Evolutionary conservation across 257 asterid species (phyloP).

Genomic region (Striga asiatica): DNA sequence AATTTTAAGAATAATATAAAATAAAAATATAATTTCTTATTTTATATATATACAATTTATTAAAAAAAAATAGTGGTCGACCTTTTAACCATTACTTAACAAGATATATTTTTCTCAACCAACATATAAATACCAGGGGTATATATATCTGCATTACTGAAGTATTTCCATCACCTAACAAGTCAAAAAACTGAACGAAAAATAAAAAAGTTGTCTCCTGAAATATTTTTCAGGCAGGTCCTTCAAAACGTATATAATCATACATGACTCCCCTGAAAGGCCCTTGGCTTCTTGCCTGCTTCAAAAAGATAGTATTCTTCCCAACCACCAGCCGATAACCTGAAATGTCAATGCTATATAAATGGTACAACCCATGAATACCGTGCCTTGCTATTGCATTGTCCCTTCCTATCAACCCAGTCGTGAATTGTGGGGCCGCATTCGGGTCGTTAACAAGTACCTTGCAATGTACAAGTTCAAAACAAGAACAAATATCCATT

Average conservation of each 20-base stretch:
- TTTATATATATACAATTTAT: no score
- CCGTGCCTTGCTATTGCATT: conserved; percentile 44
- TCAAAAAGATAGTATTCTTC: conserved; percentile 19
- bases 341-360: conserved; percentile 11
- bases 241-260: conserved; percentile 36
- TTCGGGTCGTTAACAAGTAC: conserved; percentile 21
- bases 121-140: no score
- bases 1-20: no score
- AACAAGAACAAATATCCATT: no score
- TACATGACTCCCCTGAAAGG: conserved; percentile 28
- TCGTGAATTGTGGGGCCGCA: conserved; percentile 11
- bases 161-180: no score
- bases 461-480: neutral
- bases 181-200: no score
- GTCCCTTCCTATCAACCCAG: conserved; percentile 15
- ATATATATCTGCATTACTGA: no score
- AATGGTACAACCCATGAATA: conserved; percentile 27
- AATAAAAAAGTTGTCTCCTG: no score
- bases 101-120: no score
- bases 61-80: no score
- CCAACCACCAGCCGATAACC: conserved; percentile 15
- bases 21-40: no score
- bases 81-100: no score
- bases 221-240: conserved; percentile 14
- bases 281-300: conserved; percentile 16